Evolutionary conservation across 2,329 filamentous ascomycete genomes (phyloP), one percentile per base, ranked within the genome.

Genomic region (Xylogone sp.): DNA sequence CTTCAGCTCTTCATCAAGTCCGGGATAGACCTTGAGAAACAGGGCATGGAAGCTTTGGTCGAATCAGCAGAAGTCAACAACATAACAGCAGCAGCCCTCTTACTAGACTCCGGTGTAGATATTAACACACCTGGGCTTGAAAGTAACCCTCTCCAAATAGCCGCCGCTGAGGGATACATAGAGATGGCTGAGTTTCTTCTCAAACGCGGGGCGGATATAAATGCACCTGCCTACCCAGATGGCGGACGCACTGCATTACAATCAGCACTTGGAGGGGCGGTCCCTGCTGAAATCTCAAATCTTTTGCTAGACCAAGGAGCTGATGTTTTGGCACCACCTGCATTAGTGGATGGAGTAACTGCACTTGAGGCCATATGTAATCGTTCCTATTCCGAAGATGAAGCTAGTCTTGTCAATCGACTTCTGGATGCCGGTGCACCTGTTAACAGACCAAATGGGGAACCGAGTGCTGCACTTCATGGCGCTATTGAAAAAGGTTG

Each of bases 181-280:
- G 51, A 59, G n/a, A 51, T 59, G 2, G 63, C 58, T 20, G 47
- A 53, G 13, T 22, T 57, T 9, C 56, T 66, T 3, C 50, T 65
- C 18, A 51, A 57, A 45, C 46, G 48, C 9, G 61, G 56, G 1
- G 53, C 53, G 6, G 19, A 59, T 21, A 46, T 59, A 20, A 51
- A 62, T 52, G 47, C 51, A 3, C 49, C 53, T 29, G 53, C 24
- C 10, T 18, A 22, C 19, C 19, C 21, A 42, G 5, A 20, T 31
- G 24, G 50, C n/a, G 59, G 59, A 5, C 49, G 57, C 22, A 57
- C 54, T 7, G 59, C 59, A 1, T 42, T 62, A 22, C 53, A 59
- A 19, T 43, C 52, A 24, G 59, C 58, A 20, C 53, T 6, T 21
- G n/a, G n/a, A 42, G 39, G 29, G 10, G 18, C 27, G 19, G 34